Evolutionary conservation across 73 alveolate species (phyloP).

Genomic region (Breviolum minutum): DNA sequence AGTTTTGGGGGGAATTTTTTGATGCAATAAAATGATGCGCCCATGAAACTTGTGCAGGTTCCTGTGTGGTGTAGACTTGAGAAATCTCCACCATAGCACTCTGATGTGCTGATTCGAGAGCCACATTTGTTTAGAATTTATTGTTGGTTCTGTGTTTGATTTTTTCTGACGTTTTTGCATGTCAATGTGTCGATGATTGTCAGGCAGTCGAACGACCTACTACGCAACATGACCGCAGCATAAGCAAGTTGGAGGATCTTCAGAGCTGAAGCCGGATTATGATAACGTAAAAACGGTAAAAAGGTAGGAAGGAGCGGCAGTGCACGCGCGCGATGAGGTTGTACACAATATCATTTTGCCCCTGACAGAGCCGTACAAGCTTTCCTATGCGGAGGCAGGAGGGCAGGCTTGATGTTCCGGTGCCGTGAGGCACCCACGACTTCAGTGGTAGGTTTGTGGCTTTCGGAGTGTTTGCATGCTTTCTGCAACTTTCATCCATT

Average conservation of each 20-base stretch:
- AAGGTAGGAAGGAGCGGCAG: background rate
- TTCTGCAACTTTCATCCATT: too few relatives aligned
- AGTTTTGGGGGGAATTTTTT: background rate
- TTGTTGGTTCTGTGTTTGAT: too few relatives aligned
- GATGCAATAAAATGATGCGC: background rate
- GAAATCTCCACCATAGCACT: too few relatives aligned
- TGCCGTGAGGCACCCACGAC: background rate
- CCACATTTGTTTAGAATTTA: too few relatives aligned
- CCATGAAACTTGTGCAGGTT: too few relatives aligned
- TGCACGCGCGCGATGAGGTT: background rate
- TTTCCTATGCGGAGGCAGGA: conserved; percentile 62
- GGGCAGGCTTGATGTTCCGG: background rate
- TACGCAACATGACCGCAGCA: background rate
- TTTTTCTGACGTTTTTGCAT: background rate
- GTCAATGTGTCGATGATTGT: background rate
- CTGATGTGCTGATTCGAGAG: too few relatives aligned
- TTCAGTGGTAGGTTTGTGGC: background rate
- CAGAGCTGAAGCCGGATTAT: background rate
- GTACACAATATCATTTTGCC: conserved; percentile 83
- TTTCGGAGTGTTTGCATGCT: too few relatives aligned
- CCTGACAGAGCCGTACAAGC: conserved; percentile 55
- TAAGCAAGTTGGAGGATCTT: background rate
- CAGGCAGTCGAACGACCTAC: conserved; percentile 52
- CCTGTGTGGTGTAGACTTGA: too few relatives aligned
- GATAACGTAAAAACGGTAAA: background rate